Evolutionary conservation across 192 early-diverging fungal species (phyloP).

Genomic region (Rhizophagus prolifer): DNA sequence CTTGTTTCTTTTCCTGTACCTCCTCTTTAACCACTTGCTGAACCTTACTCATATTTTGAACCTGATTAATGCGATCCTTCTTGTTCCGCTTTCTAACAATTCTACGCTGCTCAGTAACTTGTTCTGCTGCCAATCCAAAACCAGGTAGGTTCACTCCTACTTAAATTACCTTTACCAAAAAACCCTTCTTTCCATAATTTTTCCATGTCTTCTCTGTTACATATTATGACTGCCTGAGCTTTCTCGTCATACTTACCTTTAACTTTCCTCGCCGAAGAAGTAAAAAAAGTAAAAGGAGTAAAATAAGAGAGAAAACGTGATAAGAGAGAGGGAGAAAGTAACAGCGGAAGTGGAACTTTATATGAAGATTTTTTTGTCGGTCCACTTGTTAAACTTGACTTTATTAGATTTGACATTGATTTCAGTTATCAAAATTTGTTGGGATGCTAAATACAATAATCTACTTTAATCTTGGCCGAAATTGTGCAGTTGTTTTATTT

Average conservation of each 20-base stretch:
- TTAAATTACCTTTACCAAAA: constrained; percentile 77
- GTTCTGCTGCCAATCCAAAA: constrained; percentile 23
- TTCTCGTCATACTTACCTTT: constrained; percentile 31
- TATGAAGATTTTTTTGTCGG: not conserved
- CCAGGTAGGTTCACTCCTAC: constrained; percentile 82
- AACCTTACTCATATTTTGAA: not conserved
- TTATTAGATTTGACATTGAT: not conserved
- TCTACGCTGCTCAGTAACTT: constrained; percentile 1
- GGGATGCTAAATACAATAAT: too few relatives aligned
- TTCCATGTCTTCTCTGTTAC: constrained; percentile 31
- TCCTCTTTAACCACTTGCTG: not conserved
- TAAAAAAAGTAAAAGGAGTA: not conserved
- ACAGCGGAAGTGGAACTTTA: not conserved
- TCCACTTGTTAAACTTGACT: not conserved
- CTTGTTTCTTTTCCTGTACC: not conserved
- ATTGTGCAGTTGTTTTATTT: too few relatives aligned
- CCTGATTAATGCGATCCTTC: not conserved
- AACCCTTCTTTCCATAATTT: constrained; percentile 64
- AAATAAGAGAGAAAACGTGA: not conserved
- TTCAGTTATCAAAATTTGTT: too few relatives aligned
- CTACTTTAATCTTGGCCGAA: too few relatives aligned
- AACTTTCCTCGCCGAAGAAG: not conserved
- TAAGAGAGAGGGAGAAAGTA: not conserved
- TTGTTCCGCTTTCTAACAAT: not conserved
- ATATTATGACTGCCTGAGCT: constrained; percentile 33